Evolutionary conservation across 305 asterid species (phyloP), one percentile per base, ranked within the genome.

Genomic region (Solanum aculeatissimum): DNA sequence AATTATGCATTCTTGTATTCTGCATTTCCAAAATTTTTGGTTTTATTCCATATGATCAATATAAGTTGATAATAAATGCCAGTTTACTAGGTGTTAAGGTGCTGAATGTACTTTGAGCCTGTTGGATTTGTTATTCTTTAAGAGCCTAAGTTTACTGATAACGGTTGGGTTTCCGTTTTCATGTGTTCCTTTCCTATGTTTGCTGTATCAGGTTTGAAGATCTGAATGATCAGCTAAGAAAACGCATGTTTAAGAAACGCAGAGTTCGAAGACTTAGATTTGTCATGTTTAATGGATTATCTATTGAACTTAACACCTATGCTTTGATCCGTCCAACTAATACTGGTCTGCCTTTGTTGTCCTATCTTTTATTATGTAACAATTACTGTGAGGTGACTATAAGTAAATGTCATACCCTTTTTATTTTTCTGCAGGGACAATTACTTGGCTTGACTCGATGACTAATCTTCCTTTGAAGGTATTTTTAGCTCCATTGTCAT

Each of bases 281-380:
- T 87, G 88, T 90, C 70, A 91, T 96, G 87, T 90, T 94, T 90
- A 87, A 86, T 81, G 97, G 94, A 74, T 69, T 92, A 80, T 88
- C 97, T 85, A 96, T 95, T 80, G 97, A 93, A 80, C 92, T 96
- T 84, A 89, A 94, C 87, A 87, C 97, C 21, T 96, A 94, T 84
- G 99, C 99, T 86, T 87, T 96, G 86, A 93, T 96, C 83, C 99
- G 98, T 85, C 99, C 98, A 74, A 93, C 99, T 83, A 92, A 89
- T 88, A 94, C 97, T 85, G 98, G 99, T 93, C 85, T 84, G 91
- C 35, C 27, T 80, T 83, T 83, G 81, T 80, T 77, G 65, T 32
- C 65, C 82, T 49, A 29, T 51, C 47, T 77, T 77, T 77, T 32
- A 51, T 32, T 16, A 77, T 55, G 82, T 77, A 49, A 75, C 16